A percentile compares a stretch with the other conserved stretches of the same genome.
Evolutionary conservation across 768 basidiomycete species (phyloP).

Genomic region (Russula vinacea): DNA sequence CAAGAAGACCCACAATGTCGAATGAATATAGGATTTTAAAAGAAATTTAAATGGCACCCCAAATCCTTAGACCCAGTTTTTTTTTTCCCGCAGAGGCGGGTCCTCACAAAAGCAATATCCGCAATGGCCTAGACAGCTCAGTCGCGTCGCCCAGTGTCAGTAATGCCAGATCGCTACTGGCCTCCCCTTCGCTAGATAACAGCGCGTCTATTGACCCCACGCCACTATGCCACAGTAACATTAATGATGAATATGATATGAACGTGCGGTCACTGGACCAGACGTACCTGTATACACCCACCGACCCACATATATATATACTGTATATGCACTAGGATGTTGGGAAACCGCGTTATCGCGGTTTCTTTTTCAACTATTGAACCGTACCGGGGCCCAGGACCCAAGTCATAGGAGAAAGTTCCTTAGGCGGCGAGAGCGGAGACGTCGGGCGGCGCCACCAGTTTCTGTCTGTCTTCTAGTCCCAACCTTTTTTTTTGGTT

Average conservation of each 20-base stretch:
- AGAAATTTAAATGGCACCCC: neutral
- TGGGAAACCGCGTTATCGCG: neutral
- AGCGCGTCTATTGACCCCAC: neutral
- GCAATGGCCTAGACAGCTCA: neutral
- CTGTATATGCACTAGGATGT: neutral
- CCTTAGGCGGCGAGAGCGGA: neutral
- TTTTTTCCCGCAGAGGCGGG: neutral
- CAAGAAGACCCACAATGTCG: neutral
- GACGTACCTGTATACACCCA: neutral
- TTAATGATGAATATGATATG: neutral
- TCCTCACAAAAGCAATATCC: neutral
- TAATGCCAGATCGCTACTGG: neutral
- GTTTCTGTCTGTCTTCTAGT: neutral
- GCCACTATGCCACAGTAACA: slow-evolving; percentile 10
- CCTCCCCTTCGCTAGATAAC: neutral
- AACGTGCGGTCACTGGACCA: neutral
- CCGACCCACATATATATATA: neutral
- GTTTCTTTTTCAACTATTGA: neutral
- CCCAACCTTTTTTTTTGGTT: neutral
- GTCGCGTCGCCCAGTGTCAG: neutral
- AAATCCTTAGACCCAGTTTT: neutral
- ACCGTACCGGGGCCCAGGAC: neutral
- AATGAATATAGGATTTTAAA: neutral
- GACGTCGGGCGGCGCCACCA: slow-evolving; percentile 12
- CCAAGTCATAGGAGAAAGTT: neutral